A percentile compares a stretch with the other conserved stretches of the same genome.
phyloP scores from a whole-genome alignment of 352 stramenopile genomes.

The Sclerospora graminicola region DNA sequence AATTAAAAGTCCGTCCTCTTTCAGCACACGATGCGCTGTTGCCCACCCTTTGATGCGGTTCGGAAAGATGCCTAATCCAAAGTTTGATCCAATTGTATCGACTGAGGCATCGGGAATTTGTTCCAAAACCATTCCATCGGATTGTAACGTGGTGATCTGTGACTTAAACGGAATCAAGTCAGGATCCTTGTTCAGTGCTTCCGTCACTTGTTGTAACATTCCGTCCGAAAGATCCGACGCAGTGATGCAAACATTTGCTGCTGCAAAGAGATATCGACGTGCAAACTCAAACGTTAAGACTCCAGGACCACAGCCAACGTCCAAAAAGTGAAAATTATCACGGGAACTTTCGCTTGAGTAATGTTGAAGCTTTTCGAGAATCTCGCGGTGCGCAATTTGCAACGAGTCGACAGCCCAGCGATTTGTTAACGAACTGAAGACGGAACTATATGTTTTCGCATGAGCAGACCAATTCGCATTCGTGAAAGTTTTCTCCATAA shows the following conservation, averaged over 20 bases:
- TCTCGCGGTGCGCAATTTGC: conserved; percentile 13
- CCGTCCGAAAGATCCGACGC: conserved; percentile 30
- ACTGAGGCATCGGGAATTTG: conserved; percentile 23
- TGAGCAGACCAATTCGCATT: conserved; percentile 20
- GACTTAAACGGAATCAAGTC: conserved; percentile 8
- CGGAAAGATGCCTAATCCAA: conserved; percentile 32
- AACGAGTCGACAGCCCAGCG: conserved; percentile 15
- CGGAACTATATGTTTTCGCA: conserved; percentile 12
- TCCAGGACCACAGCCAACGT: conserved; percentile 26
- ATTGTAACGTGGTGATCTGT: conserved; percentile 27
- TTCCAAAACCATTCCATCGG: conserved; percentile 25
- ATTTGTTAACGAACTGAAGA: conserved; percentile 9
- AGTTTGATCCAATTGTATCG: conserved; percentile 33
- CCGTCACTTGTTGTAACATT: conserved; percentile 28
- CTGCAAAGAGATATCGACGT: conserved; percentile 13
- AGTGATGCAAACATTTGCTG: conserved; percentile 18
- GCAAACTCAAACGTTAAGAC: conserved; percentile 28
- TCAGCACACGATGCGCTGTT: conserved; percentile 25
- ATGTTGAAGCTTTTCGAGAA: conserved; percentile 7
- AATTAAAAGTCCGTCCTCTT: conserved; percentile 30
- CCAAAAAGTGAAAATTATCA: conserved; percentile 21
- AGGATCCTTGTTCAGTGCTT: conserved; percentile 11
- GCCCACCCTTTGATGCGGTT: conserved; percentile 21
- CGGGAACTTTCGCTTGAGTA: conserved; percentile 3
- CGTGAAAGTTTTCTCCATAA: conserved; percentile 19